phyloP scores from a whole-genome alignment of 805 yeast genomes.

The Candida maltosa region DNA sequence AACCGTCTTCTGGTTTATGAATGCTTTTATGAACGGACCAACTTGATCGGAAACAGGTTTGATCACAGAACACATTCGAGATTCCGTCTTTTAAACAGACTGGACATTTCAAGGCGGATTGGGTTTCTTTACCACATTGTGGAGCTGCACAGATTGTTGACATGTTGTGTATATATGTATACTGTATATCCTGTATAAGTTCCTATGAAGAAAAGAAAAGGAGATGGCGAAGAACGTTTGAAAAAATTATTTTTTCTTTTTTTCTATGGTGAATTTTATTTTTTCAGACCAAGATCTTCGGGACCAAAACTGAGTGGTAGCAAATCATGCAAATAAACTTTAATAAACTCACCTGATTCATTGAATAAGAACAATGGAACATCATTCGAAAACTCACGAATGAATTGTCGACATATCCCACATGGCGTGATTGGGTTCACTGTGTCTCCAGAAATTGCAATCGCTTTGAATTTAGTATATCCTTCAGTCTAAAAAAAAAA shows the following conservation, averaged over 20 bases:
- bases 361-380: conserved; percentile 71
- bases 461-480: conserved; percentile 44
- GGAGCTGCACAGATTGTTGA: conserved; percentile 61
- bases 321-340: conserved; percentile 55
- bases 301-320: conserved; percentile 90
- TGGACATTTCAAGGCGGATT: conserved; percentile 82
- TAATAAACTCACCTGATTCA: conserved; percentile 42
- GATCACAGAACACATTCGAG: conserved; percentile 72
- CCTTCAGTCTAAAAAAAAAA: conserved; percentile 31
- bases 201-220: too few relatives aligned
- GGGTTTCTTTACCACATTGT: conserved; percentile 81
- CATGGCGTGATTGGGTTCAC: conserved; percentile 74
- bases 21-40: conserved; percentile 73
- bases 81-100: conserved; percentile 75
- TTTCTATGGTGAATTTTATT: not conserved
- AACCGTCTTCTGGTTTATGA: conserved; percentile 57
- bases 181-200: too few relatives aligned
- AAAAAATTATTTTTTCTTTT: conserved; percentile 1
- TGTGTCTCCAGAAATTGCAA: conserved; percentile 66
- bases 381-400: conserved; percentile 70
- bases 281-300: conserved; percentile 41
- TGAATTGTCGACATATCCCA: conserved; percentile 89
- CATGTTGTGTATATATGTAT: conserved; percentile 7
- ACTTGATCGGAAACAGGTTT: conserved; percentile 71
- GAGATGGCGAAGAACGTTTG: not conserved